A percentile compares a stretch with the other conserved stretches of the same genome.
phyloP scores from a whole-genome alignment of 768 basidiomycete species.

The Fistulinella prunicolor region DNA sequence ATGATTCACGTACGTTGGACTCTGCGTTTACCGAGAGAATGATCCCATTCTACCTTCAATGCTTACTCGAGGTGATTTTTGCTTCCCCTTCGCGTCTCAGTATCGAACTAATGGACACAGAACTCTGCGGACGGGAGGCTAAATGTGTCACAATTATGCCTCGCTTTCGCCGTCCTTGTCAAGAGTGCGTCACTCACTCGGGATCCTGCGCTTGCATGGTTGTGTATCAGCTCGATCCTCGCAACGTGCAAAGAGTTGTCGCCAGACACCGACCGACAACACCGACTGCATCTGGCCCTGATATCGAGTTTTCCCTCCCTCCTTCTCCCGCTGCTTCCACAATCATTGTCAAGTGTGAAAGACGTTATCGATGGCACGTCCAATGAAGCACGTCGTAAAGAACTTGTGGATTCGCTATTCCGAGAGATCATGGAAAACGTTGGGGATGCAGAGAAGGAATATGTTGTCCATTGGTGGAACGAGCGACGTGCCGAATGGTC shows the following conservation, averaged over 20 bases:
- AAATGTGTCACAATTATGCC: slow-evolving; percentile 60
- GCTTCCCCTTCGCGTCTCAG: neutral
- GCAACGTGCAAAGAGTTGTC: slow-evolving; percentile 38
- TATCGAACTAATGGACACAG: slow-evolving; percentile 32
- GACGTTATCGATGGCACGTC: slow-evolving; percentile 33
- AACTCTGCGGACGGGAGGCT: slow-evolving; percentile 63
- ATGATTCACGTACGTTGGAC: slow-evolving; percentile 18
- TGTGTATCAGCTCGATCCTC: slow-evolving; percentile 60
- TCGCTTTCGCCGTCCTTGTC: slow-evolving; percentile 74
- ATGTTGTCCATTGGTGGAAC: slow-evolving; percentile 73
- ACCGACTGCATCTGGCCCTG: slow-evolving; percentile 62
- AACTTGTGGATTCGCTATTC: slow-evolving; percentile 58
- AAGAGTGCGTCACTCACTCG: slow-evolving; percentile 49
- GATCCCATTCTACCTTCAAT: slow-evolving; percentile 70
- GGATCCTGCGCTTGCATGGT: slow-evolving; percentile 56
- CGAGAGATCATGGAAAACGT: slow-evolving; percentile 60
- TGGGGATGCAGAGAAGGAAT: slow-evolving; percentile 68
- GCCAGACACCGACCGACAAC: slow-evolving; percentile 29
- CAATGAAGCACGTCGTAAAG: slow-evolving; percentile 31
- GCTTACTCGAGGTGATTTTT: slow-evolving; percentile 62
- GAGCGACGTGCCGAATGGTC: slow-evolving; percentile 35
- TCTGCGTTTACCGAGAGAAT: slow-evolving; percentile 50
- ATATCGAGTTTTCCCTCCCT: slow-evolving; percentile 65
- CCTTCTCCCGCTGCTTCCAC: slow-evolving; percentile 53
- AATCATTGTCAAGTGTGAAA: slow-evolving; percentile 49